A percentile compares a stretch with the other conserved stretches of the same genome.
These are phyloP conservation scores for Glycine tomentella DNA, from an alignment of 306 rosid genomes.

Conservation along the genomic window DNA sequence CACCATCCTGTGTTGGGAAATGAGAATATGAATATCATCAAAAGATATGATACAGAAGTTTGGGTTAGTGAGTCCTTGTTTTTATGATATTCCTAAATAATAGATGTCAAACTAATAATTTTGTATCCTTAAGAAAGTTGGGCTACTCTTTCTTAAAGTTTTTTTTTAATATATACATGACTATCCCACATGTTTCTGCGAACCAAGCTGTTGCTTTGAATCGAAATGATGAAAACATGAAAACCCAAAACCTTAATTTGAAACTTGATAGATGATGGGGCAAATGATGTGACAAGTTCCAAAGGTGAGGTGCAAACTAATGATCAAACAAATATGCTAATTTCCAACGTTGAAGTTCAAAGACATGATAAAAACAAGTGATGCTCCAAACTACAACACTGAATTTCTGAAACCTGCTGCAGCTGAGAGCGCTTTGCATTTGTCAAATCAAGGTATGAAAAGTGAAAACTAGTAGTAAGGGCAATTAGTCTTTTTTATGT, in stretches of 20 bases:
- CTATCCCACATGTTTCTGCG: constrained; percentile 60
- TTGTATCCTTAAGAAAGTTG: background rate
- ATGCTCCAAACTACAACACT: constrained; percentile 49
- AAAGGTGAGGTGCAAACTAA: constrained; percentile 40
- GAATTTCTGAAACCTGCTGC: constrained; percentile 48
- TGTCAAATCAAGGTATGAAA: constrained; percentile 69
- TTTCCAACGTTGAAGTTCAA: constrained; percentile 50
- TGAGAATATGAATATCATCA: constrained; percentile 8
- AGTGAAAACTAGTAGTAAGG: background rate
- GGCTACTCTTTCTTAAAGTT: constrained; percentile 26
- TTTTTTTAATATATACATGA: constrained; percentile 27
- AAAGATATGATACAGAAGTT: constrained; percentile 25
- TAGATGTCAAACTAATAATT: constrained; percentile 18
- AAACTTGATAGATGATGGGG: too few relatives aligned
- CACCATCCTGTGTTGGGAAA: constrained; percentile 12
- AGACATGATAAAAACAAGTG: constrained; percentile 45
- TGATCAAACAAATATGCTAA: constrained; percentile 44
- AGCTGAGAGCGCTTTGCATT: constrained; percentile 49
- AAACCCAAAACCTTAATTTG: constrained; percentile 40
- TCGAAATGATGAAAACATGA: constrained; percentile 48
- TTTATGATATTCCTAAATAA: constrained; percentile 16
- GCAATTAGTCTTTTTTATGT: constrained; percentile 20
- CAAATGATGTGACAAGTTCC: constrained; percentile 47
- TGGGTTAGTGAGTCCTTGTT: constrained; percentile 22
- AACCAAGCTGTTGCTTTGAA: too few relatives aligned